Evolutionary conservation across 306 rosid genomes (phyloP).

Genomic region (Malus orientalis): DNA sequence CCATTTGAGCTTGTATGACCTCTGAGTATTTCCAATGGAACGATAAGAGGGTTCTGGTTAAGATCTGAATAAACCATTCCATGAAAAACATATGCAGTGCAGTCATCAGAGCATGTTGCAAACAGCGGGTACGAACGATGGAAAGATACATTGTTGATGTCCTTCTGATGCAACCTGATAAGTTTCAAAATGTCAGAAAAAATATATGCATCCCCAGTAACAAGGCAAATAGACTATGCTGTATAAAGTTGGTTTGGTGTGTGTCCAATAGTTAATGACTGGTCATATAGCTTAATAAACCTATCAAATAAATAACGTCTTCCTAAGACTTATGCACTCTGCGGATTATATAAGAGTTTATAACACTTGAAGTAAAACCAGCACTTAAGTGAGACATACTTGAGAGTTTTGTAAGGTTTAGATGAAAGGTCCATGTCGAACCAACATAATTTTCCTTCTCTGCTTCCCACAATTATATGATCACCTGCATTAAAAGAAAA

Average conservation of each 20-base stretch:
- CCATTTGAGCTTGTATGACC: slow-evolving; percentile 71
- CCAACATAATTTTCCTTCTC: slow-evolving; percentile 95
- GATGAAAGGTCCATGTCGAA: slow-evolving; percentile 98
- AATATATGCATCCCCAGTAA: not conserved
- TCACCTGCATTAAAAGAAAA: slow-evolving; percentile 56
- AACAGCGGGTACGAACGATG: slow-evolving; percentile 77
- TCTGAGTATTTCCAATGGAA: slow-evolving; percentile 75
- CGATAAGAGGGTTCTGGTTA: slow-evolving; percentile 83
- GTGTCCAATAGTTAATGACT: not conserved
- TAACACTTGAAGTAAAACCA: not conserved
- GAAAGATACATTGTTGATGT: slow-evolving; percentile 64
- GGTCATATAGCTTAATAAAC: not conserved
- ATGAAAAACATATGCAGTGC: slow-evolving; percentile 81
- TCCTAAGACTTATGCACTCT: not conserved
- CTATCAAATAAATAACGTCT: not conserved
- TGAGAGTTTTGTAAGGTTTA: slow-evolving; percentile 60
- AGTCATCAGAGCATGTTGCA: slow-evolving; percentile 88
- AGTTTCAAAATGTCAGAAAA: slow-evolving; percentile 8
- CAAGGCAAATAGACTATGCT: not conserved
- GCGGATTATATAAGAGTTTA: not conserved
- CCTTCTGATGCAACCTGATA: slow-evolving; percentile 86
- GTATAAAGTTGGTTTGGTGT: not conserved
- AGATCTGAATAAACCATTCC: slow-evolving; percentile 95
- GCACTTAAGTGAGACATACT: slow-evolving; percentile 31
- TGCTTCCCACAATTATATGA: slow-evolving; percentile 90